These are phyloP conservation scores for Epicoccum sorghinum DNA, from an alignment of 2,329 filamentous ascomycete species.

Conservation along the genomic window DNA sequence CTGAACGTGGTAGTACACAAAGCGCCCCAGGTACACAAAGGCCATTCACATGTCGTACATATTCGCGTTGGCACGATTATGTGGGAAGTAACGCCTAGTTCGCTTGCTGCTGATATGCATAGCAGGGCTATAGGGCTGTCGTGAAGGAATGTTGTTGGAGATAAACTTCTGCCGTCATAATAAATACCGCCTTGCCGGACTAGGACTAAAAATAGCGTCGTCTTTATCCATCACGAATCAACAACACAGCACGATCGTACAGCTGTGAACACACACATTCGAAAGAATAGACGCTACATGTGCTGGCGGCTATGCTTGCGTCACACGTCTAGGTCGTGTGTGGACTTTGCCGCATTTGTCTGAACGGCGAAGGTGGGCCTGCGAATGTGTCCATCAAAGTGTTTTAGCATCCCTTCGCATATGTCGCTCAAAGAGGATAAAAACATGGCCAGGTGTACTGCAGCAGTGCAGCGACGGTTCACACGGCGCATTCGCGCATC, in stretches of 20 bases:
- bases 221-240: conserved; percentile 1
- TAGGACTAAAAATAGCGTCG: conserved; percentile 37
- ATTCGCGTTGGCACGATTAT: conserved; percentile 13
- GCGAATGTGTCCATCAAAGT: not conserved
- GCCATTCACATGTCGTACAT: conserved; percentile 21
- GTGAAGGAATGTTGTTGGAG: conserved; percentile 1
- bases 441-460: conserved; percentile 5
- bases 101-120: conserved; percentile 16
- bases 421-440: conserved; percentile 3
- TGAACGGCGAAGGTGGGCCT: not conserved
- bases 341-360: conserved; percentile 1
- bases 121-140: conserved; percentile 25
- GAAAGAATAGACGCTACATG: conserved; percentile 3
- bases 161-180: conserved; percentile 25
- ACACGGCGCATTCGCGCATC: conserved; percentile 5
- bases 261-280: not conserved
- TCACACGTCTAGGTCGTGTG: not conserved
- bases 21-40: conserved; percentile 20
- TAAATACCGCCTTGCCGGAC: conserved; percentile 22
- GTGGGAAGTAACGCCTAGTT: conserved; percentile 5
- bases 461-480: conserved; percentile 8
- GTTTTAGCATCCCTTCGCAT: conserved; percentile 12
- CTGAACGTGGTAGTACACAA: conserved; percentile 16
- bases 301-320: conserved; percentile 1
- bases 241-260: conserved; percentile 7